phyloP scores from a whole-genome alignment of 805 yeast species.

The Sugiyamaella smithiae region DNA sequence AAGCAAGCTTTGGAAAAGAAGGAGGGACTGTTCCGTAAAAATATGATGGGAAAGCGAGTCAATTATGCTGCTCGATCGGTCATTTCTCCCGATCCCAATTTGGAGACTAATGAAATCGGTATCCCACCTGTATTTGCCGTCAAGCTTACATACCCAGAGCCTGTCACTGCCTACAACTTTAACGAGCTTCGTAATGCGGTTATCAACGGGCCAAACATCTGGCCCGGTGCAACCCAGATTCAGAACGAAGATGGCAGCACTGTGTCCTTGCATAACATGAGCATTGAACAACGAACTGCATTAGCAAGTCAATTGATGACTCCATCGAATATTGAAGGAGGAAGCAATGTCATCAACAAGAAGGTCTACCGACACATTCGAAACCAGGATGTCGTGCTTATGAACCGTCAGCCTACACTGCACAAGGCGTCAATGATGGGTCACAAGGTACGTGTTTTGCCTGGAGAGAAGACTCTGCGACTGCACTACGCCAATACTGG shows the following conservation, averaged over 20 bases:
- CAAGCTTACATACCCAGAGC: constrained; percentile 96
- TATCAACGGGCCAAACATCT: constrained; percentile 92
- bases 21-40: constrained; percentile 96
- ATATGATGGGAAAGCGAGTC: constrained; percentile 99
- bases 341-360: constrained; percentile 69
- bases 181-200: constrained; percentile 91
- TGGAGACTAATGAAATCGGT: constrained; percentile 97
- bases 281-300: constrained; percentile 89
- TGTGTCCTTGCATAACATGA: constrained; percentile 82
- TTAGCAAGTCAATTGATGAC: constrained; percentile 91
- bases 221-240: constrained; percentile 98
- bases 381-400: constrained; percentile 90
- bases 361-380: constrained; percentile 93
- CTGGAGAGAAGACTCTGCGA: constrained; percentile 95
- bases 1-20: constrained; percentile 97
- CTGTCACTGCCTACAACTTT: constrained; percentile 89
- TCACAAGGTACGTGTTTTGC: constrained; percentile 93
- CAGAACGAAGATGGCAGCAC: constrained; percentile 93
- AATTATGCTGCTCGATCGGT: constrained; percentile 99
- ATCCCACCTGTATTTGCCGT: constrained; percentile 98
- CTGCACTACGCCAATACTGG: constrained; percentile 98
- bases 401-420: constrained; percentile 99
- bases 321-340: constrained; percentile 52
- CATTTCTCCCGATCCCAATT: constrained; percentile 96
- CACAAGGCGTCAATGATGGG: constrained; percentile 99